Evolutionary conservation across 1,284 basidiomycete species (phyloP), one percentile per base, ranked within the genome.

Genomic region (Cryptococcus sp.): DNA sequence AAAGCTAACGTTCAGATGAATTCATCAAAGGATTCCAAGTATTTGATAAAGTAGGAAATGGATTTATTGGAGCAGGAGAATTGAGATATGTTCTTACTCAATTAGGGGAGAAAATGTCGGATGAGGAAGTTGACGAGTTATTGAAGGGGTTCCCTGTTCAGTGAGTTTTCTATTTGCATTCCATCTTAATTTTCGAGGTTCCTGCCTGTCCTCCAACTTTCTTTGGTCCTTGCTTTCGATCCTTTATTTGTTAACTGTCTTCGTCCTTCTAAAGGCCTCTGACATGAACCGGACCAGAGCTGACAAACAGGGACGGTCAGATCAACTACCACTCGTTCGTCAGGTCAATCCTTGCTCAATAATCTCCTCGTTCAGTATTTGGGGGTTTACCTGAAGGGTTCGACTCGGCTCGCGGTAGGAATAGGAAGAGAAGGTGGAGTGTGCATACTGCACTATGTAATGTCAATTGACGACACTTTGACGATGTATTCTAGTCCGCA

Each of bases 11-110:
- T 4, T 7, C 73, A 93, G 94, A 98, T 80, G 94, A 98, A 73
- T 98, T 98, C 78, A 91, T 97, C 68, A 91, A 94, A 51, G 96
- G 93, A 9, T 98, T 98, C 83, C 93, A 98, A 70, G 94, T 98
- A 18, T 98, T 98, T 62, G 94, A 98, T 77, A 97, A 97, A 78
- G 92, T 96, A 59, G 91, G 91, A 41, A 96, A 96, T 66, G 94
- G 94, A 0, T 91, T 87, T 78, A 98, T 98, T 67, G 91, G 91
- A 49, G 91, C 87, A 23, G 92, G 92, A 47, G 82, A 84, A 76
- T 81, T 98, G 59, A 83, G 91, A 75, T 98, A 98, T 74, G 91
- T 97, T 39, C 82, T 98, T 41, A 98, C 93, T 14, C 90, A 91
- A 69, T 82, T 98, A 3, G 93, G 93, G 16, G 93, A 98, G 81